Percentiles rank a stretch among this genome's conserved stretches.
Evolutionary conservation across 2,329 filamentous ascomycete genomes (phyloP).

Genomic region (Lachnellula willkommii): DNA sequence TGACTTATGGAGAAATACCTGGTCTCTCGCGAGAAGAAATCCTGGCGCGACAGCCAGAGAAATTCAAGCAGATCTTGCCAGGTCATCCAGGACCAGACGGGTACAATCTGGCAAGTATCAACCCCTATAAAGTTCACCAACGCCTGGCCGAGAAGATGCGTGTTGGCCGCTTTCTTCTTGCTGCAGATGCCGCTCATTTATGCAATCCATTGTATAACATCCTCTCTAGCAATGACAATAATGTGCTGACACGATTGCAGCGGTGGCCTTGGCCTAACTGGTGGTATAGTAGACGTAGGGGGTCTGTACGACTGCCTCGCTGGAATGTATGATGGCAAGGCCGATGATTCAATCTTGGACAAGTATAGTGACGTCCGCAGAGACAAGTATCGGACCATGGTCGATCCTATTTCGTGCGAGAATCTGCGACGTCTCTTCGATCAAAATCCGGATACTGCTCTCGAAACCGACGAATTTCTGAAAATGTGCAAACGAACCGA

Average conservation of each 20-base stretch:
- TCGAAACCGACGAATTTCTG: constrained; percentile 33
- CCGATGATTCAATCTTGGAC: constrained; percentile 36
- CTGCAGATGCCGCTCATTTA: constrained; percentile 46
- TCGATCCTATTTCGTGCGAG: constrained; percentile 37
- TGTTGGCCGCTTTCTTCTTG: constrained; percentile 41
- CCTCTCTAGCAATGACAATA: background rate
- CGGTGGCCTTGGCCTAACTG: constrained; percentile 58
- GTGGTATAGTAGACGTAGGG: constrained; percentile 58
- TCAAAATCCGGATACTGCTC: constrained; percentile 32
- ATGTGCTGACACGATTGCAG: constrained; percentile 2
- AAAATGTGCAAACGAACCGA: constrained; percentile 30
- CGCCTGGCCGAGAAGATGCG: constrained; percentile 41
- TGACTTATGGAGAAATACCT: constrained; percentile 56
- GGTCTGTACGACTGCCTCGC: constrained; percentile 55
- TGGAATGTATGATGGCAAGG: constrained; percentile 33
- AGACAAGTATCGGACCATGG: constrained; percentile 35
- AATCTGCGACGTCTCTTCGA: constrained; percentile 36
- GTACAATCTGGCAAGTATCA: constrained; percentile 51
- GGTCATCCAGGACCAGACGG: constrained; percentile 53
- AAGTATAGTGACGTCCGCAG: constrained; percentile 36
- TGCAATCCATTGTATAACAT: constrained; percentile 39
- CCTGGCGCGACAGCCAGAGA: constrained; percentile 46
- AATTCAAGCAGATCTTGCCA: constrained; percentile 54
- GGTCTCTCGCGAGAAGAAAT: constrained; percentile 50
- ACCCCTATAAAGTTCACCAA: constrained; percentile 45